phyloP scores from a whole-genome alignment of 2,329 filamentous ascomycete species.

The Fusarium gaditjirri region DNA sequence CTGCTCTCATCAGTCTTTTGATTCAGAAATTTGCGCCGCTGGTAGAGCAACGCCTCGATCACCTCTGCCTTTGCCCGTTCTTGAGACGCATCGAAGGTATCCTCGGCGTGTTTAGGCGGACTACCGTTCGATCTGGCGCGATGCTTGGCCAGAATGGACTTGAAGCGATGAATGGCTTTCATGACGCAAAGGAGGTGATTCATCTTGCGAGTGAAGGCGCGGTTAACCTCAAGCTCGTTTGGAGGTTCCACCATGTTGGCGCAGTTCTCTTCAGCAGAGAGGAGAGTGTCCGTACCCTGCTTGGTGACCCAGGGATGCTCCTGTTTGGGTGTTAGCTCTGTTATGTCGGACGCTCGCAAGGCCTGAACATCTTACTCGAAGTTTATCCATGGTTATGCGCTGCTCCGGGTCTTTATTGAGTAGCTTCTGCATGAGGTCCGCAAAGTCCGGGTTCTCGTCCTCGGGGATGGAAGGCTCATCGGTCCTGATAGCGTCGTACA shows the following conservation, averaged over 20 bases:
- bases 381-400: slow-evolving; percentile 82
- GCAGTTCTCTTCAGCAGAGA: slow-evolving; percentile 88
- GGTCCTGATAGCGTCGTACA: slow-evolving; percentile 87
- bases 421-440: slow-evolving; percentile 77
- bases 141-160: slow-evolving; percentile 68
- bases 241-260: slow-evolving; percentile 81
- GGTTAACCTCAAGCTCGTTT: slow-evolving; percentile 89
- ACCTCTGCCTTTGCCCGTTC: slow-evolving; percentile 57
- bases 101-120: slow-evolving; percentile 9
- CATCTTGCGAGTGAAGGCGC: slow-evolving; percentile 91
- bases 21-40: slow-evolving; percentile 56
- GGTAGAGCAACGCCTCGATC: slow-evolving; percentile 60
- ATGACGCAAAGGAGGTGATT: slow-evolving; percentile 87
- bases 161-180: slow-evolving; percentile 92
- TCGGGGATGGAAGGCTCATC: slow-evolving; percentile 72
- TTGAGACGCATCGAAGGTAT: slow-evolving; percentile 39
- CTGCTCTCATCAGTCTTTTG: slow-evolving; percentile 51
- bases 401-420: slow-evolving; percentile 87
- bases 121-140: slow-evolving; percentile 24
- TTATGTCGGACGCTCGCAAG: background rate
- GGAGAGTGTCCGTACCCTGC: slow-evolving; percentile 77
- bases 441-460: slow-evolving; percentile 74
- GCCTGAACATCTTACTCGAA: slow-evolving; percentile 72
- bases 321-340: slow-evolving; percentile 58
- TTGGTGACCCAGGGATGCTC: slow-evolving; percentile 94